Percentiles rank a stretch among this genome's conserved stretches.
phyloP scores from a whole-genome alignment of 768 basidiomycete genomes.

The Pleurotus salmoneostramineus region DNA sequence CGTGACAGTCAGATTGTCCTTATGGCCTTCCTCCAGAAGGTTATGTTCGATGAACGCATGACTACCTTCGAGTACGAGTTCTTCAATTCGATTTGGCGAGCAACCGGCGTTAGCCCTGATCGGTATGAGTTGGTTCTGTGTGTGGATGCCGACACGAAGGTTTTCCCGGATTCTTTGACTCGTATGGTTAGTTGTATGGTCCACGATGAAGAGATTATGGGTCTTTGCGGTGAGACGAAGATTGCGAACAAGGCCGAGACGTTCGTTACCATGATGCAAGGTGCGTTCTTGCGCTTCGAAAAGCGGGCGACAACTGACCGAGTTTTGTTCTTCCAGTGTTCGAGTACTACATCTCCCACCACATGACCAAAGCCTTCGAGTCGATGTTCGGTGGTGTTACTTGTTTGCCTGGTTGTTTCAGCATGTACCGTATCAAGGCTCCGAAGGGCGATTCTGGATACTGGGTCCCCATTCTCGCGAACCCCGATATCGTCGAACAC shows the following conservation, averaged over 20 bases:
- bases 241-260: slow-evolving; percentile 99
- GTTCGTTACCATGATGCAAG: slow-evolving; percentile 99
- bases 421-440: slow-evolving; percentile 99
- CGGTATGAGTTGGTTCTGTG: slow-evolving; percentile 93
- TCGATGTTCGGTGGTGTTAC: slow-evolving; percentile 99
- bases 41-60: slow-evolving; percentile 99
- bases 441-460: slow-evolving; percentile 95
- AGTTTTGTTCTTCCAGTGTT: slow-evolving; percentile 58
- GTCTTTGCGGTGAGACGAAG: slow-evolving; percentile 98
- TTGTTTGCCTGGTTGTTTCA: slow-evolving; percentile 98
- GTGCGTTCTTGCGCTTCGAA: slow-evolving; percentile 38
- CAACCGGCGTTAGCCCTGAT: slow-evolving; percentile 93
- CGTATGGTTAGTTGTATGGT: slow-evolving; percentile 97
- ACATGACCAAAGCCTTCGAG: slow-evolving; percentile 98
- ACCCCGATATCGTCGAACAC: slow-evolving; percentile 97
- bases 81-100: slow-evolving; percentile 97
- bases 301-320: too few species aligned
- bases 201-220: slow-evolving; percentile 97
- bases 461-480: slow-evolving; percentile 98
- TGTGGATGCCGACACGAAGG: slow-evolving; percentile 97
- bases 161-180: slow-evolving; percentile 97
- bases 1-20: slow-evolving; percentile 97
- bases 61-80: slow-evolving; percentile 99
- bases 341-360: slow-evolving; percentile 99
- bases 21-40: slow-evolving; percentile 97